Base-by-base conservation (phyloP, 2,329 filamentous ascomycete genomes). In the Diaporthe citriasiana region DNA sequence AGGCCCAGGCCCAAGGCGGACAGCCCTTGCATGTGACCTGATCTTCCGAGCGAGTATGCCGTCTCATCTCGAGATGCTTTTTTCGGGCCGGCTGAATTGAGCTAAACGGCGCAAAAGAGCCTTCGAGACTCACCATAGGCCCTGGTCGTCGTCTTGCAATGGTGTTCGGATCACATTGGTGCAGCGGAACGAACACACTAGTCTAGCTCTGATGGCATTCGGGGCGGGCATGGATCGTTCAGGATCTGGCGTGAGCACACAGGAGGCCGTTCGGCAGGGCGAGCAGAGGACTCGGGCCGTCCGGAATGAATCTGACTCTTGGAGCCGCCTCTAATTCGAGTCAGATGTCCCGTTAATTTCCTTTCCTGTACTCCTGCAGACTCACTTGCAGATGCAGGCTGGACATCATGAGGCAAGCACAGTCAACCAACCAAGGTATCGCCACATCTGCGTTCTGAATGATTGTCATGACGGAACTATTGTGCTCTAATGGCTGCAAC, bases 281-380 rank as follows among this genome's bases (percentile, higher is more conserved):
- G 53, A 27, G 56, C 47, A 53, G 33, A 63, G 55, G 27, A 71
- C 45, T 63, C 70, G 70, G 70, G 70, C 70, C 70, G 70, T 60
- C 45, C 38, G 56, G 47, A 42, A 42, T 63, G 33, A 51, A 63
- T 45, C 70, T 63, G 47, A n/a, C 35, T 33, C 33, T 71, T 42
- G 70, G 35, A 38, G 27, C 70, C 33, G 56, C 56, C 59, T 71
- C 22, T 27, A 17, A 45, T 71, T 45, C 15, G 17, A 42, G 70
- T 30, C 70, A 71, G 45, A 42, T 59, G 56, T 63, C 35, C 70
- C 40, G 59, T 63, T 51, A 42, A 51, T 42, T 59, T 57, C 69
- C 47, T 50, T 51, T 53, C 33, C 38, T 38, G 69, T 42, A 25
- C 12, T 59, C 55, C 47, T 71, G 69, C 69, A 71, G n/a, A 30